Conservation (phyloP, 2,329 filamentous ascomycete species). For the Lasiodiplodia citricola region DNA sequence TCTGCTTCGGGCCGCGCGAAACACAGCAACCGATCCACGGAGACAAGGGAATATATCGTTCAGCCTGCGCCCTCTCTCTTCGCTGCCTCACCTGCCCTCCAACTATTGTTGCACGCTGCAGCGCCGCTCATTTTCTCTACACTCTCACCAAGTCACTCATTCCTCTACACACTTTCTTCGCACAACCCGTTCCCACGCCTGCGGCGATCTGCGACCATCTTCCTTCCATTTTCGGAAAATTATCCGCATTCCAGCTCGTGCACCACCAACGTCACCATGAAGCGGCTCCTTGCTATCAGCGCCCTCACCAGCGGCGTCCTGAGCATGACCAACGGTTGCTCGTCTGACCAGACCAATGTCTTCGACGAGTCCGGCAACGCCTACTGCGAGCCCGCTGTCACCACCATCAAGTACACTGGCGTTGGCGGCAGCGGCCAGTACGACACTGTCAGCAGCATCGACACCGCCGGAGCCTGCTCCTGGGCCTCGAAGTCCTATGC, state of each 20-base stretch:
- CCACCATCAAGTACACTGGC: constrained; percentile 70
- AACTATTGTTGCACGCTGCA: neutral
- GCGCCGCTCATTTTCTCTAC: constrained; percentile 1
- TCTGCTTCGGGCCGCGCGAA: constrained; percentile 15
- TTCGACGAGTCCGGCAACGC: constrained; percentile 53
- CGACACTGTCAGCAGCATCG: constrained; percentile 68
- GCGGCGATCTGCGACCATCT: constrained; percentile 9
- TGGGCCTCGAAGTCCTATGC: constrained; percentile 59
- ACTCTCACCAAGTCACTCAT: constrained; percentile 26
- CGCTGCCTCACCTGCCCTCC: constrained; percentile 15
- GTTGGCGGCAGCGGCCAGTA: constrained; percentile 67
- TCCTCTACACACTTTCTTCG: constrained; percentile 2
- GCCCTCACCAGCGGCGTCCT: constrained; percentile 6
- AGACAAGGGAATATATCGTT: constrained; percentile 23
- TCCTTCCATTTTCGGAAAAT: neutral
- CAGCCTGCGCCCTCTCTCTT: neutral
- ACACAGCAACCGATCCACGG: constrained; percentile 8
- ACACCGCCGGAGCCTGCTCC: constrained; percentile 61
- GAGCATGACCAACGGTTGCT: constrained; percentile 22
- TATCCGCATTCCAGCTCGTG: constrained; percentile 6
- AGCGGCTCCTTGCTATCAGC: constrained; percentile 9
- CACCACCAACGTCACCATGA: constrained; percentile 12
- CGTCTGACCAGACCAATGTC: constrained; percentile 1
- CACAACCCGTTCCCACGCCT: neutral
- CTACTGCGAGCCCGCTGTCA: constrained; percentile 67